Base-by-base conservation (phyloP, 306 rosid genomes). In the Glycine tomentella region DNA sequence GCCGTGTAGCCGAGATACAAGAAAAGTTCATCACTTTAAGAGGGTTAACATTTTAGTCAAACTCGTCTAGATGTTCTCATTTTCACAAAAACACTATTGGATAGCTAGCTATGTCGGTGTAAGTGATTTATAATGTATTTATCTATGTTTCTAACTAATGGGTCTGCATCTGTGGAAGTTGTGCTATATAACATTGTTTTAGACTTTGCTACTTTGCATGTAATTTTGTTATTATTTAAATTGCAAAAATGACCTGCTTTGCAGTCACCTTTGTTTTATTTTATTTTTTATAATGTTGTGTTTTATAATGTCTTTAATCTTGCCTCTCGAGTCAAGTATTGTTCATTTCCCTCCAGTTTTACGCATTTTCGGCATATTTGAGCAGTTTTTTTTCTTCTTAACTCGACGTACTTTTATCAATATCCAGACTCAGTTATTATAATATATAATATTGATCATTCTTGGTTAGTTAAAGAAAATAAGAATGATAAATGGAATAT, bases 1-100 rank as follows among this genome's bases (percentile, higher is more conserved):
- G 17, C 51, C 84, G 78, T 17, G 53, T 51, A 9, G 77, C 63
- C 3, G 87, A 80, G 52, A 84, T 84, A 48, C 79, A 75, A 3
- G 81, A 75, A 14, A 74, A 58, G 77, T 80, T 79, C 34, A 1
- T 17, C 70, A n/a, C 78, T 51, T 45, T 84, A 34, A 80, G 40
- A 69, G 84, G 81, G 6, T 11, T 73, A 38, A 72, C 77, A 14
- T 68, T 84, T 52, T 78, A 50, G 67, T 65, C 15, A 50, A 57
- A 16, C n/a, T 25, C 25, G 17, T 67, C 15, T 25, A n/a, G 68
- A 3, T 2, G 7, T 31, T 25, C 2, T 63, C 17, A 13, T 11
- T 61, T 2, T 62, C 9, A 5, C 33, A 5, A 33, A 6, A 62
- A 31, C 68, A 33, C 15, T 61, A 2, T 10, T 38, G 8, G 42